These are phyloP conservation scores for Suhomyces bribrorum DNA, from an alignment of 1,139 yeast species.

Conservation along the genomic window DNA sequence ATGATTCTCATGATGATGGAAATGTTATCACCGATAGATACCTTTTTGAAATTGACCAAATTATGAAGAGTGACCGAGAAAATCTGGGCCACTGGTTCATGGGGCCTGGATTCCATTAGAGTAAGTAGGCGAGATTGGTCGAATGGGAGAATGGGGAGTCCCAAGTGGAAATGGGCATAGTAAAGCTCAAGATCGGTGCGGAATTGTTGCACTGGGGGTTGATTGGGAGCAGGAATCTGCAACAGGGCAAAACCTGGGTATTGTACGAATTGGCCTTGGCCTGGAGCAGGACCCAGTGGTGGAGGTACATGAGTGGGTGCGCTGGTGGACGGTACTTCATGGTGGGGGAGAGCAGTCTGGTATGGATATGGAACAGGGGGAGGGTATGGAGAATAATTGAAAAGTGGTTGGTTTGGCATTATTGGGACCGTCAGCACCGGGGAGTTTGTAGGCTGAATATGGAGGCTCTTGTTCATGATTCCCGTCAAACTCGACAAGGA, in stretches of 20 bases:
- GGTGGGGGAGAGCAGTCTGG: too few species aligned
- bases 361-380: not conserved
- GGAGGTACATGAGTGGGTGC: constrained; percentile 1
- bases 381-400: not conserved
- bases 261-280: not conserved
- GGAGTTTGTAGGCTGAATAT: constrained; percentile 7
- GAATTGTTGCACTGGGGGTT: constrained; percentile 18
- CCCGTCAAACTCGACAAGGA: constrained; percentile 50
- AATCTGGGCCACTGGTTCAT: constrained; percentile 41
- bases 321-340: too few species aligned
- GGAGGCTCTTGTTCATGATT: constrained; percentile 34
- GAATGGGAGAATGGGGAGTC: constrained; percentile 60
- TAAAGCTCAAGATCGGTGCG: constrained; percentile 35
- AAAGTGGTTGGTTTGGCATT: not conserved
- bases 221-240: constrained; percentile 12
- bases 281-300: constrained; percentile 3
- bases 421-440: constrained; percentile 1
- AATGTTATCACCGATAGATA: constrained; percentile 32
- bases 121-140: constrained; percentile 37
- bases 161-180: constrained; percentile 54
- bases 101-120: constrained; percentile 14
- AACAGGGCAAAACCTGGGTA: not conserved
- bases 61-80: constrained; percentile 54
- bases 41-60: constrained; percentile 40
- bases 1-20: constrained; percentile 43